Evolutionary conservation across 306 rosid species (phyloP), one percentile per base, ranked within the genome.

Genomic region (Quercus gilva): DNA sequence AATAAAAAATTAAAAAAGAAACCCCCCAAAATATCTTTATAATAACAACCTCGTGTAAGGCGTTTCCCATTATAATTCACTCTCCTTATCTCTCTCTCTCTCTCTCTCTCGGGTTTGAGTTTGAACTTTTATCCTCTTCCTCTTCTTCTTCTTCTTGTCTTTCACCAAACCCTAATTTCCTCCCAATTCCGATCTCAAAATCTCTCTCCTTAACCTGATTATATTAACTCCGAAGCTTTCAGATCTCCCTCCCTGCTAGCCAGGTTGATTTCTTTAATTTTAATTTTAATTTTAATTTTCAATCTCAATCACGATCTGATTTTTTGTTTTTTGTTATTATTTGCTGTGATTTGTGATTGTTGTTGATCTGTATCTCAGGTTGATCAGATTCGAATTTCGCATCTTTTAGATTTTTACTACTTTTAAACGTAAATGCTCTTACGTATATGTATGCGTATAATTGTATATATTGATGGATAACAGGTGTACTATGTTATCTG

Each of bases 91-190:
- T 45, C 1, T 12, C 4, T 8, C 2, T 10, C 53, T 49, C 4
- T 13, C 15, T 10, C 0, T 13, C 12, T 10, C 21, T 29, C n/a
- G 26, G 26, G 53, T 68, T 18, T 33, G 35, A 10, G 7, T 14
- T 41, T 28, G 29, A 28, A 28, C 29, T 28, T 41, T 33, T 41
- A 8, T 41, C 45, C 12, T 8, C 72, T 13, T 35, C 13, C 3
- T 29, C 21, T 21, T 58, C 37, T 19, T 31, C 72, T 33, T 29
- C 23, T 23, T 59, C 37, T 35, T 68, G 11, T 28, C 69, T 63
- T 5, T 13, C 53, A 26, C 69, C 70, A 74, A 74, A 78, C 87
- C 93, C 92, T 83, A 79, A 80, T 53, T 64, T n/a, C 71, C 18
- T 49, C 67, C 12, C 9, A 21, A 37, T 74, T 78, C 72, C 81